Evolutionary conservation across 2,329 filamentous ascomycete genomes (phyloP).

Genomic region (Verticillium isaacii): DNA sequence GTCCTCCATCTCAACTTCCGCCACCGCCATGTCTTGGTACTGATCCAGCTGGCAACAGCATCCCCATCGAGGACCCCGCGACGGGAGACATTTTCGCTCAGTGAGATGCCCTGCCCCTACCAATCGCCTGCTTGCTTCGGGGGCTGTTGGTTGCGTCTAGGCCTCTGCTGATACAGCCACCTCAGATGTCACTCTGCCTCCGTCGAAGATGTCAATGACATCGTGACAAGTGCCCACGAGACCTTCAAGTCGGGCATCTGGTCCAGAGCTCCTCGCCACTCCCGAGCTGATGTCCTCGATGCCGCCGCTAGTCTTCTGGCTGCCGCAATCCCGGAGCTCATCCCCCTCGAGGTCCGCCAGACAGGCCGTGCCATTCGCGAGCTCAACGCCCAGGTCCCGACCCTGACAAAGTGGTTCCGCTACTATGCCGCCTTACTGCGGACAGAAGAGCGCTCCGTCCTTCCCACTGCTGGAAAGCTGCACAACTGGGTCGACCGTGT

Average conservation of each 20-base stretch:
- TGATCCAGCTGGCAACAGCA: slow-evolving; percentile 25
- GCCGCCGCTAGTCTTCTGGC: slow-evolving; percentile 51
- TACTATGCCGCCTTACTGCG: slow-evolving; percentile 66
- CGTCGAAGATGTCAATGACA: slow-evolving; percentile 33
- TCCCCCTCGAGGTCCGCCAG: slow-evolving; percentile 60
- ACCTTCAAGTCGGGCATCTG: slow-evolving; percentile 48
- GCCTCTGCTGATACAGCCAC: background rate
- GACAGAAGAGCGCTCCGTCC: slow-evolving; percentile 61
- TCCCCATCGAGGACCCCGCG: slow-evolving; percentile 48
- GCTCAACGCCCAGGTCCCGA: slow-evolving; percentile 65
- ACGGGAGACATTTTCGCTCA: slow-evolving; percentile 46
- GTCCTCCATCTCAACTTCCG: slow-evolving; percentile 16
- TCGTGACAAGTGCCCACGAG: slow-evolving; percentile 35
- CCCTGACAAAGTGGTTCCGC: slow-evolving; percentile 64
- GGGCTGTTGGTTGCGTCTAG: background rate
- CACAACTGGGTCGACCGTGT: slow-evolving; percentile 51
- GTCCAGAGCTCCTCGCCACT: slow-evolving; percentile 51
- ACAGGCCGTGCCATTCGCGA: slow-evolving; percentile 65
- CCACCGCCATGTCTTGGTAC: slow-evolving; percentile 1
- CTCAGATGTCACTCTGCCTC: slow-evolving; percentile 44
- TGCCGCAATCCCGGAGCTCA: slow-evolving; percentile 47
- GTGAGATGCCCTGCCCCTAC: slow-evolving; percentile 23
- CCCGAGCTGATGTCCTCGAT: slow-evolving; percentile 59
- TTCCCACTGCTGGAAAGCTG: slow-evolving; percentile 59
- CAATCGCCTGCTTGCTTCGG: too few species aligned